These are phyloP conservation scores for Saccharomycopsis malanga DNA, from an alignment of 805 yeast genomes.

Conservation along the genomic window DNA sequence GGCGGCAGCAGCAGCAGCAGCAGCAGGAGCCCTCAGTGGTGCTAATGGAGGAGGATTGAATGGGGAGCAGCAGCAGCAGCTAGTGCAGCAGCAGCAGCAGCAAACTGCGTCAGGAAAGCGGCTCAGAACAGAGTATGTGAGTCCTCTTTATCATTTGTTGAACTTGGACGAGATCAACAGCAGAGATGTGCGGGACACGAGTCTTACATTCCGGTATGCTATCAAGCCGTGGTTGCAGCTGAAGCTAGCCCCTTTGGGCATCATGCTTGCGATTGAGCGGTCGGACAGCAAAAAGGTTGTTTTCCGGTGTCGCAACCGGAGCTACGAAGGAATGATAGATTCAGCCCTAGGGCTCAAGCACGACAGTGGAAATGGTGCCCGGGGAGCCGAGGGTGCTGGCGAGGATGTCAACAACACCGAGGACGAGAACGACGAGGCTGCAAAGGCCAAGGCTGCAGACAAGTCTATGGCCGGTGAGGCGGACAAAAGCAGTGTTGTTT, in stretches of 20 bases:
- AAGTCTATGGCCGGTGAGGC: not conserved
- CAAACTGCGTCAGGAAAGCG: not conserved
- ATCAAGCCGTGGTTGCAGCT: conserved; percentile 20
- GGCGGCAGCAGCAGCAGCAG: no score
- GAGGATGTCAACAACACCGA: not conserved
- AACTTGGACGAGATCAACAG: conserved; percentile 19
- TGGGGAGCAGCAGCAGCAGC: not conserved
- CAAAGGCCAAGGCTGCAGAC: not conserved
- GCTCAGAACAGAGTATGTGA: not conserved
- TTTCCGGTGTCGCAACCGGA: conserved; percentile 26
- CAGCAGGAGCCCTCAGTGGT: not conserved
- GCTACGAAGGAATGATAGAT: not conserved
- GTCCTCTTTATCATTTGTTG: conserved; percentile 13
- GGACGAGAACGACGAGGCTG: not conserved
- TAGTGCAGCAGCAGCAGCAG: not conserved
- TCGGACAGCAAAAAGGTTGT: conserved; percentile 29
- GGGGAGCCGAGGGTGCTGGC: not conserved
- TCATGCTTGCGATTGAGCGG: conserved; percentile 26
- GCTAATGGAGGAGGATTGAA: not conserved
- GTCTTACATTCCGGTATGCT: conserved; percentile 7
- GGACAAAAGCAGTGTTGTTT: not conserved
- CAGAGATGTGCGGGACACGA: conserved; percentile 2
- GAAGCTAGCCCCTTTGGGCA: conserved; percentile 18
- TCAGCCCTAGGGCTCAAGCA: not conserved
- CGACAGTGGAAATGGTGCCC: not conserved